Evolutionary conservation across 2,329 filamentous ascomycete genomes (phyloP), one percentile per base, ranked within the genome.

Genomic region (Chaetomiaceae sp.): DNA sequence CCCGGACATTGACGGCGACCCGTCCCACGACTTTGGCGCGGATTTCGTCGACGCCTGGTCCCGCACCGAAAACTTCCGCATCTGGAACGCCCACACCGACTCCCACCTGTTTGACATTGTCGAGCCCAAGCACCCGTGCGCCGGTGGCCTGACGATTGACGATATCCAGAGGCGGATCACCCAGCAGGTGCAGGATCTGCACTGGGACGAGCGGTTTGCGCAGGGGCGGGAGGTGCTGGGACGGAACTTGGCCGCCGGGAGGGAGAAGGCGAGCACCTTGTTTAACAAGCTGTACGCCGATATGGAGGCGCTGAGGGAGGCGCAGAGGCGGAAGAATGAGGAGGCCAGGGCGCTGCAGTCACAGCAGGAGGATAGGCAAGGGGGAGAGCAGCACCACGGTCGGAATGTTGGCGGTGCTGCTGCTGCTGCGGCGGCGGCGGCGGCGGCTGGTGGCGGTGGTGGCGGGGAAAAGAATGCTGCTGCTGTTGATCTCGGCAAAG

Each of bases 61-160:
- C 62, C 80, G 79, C 57, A 96, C 92, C 0, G 87, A 95, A 57
- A 97, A 97, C 66, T 96, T 94, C 69, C 81, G 87, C 46, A 86
- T 99, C 56, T 99, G 95, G 82, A 79, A 91, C 59, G 76, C 80
- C 13, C 75, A 88, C 62, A 89, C 86, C 2, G 91, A 96, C 65
- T 85, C 85, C 14, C 87, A 96, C 64, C 79, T 99, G 14, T 99
- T 97, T 66, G 92, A 96, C 61, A 89, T 99, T 58, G 87, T 95
- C 13, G 90, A 95, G 65, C 94, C 94, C 1, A 86, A 85, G 56
- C 94, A 99, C 69, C 94, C 94, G 3, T 96, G 89, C 67, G 91
- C 91, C 1, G 94, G 94, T 23, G 92, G 90, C 0, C 77, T 99
- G 18, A 91, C 87, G 1, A 90, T 99, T 58, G 94, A 97, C 61